Evolutionary conservation across 2,329 filamentous ascomycete species (phyloP).

Genomic region (Botrytis fabae): DNA sequence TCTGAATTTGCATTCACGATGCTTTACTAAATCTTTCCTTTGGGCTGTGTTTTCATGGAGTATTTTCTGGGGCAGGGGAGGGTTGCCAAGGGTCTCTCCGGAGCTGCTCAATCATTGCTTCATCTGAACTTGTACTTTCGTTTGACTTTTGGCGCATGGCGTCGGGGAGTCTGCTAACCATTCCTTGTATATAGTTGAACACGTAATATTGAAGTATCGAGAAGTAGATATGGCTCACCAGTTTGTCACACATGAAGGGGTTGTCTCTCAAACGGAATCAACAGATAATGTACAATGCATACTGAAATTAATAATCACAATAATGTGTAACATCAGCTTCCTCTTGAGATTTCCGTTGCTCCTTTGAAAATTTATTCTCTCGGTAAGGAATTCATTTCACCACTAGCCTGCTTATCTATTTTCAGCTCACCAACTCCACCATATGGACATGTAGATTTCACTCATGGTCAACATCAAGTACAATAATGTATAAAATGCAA

Average conservation of each 20-base stretch:
- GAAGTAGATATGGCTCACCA: neutral
- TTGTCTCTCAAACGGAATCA: neutral
- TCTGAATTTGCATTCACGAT: accelerated
- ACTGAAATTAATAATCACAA: neutral
- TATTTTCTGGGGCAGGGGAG: neutral
- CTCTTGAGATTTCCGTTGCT: neutral
- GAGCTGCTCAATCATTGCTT: too few species aligned
- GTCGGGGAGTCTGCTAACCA: neutral
- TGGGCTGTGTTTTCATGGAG: neutral
- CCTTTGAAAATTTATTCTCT: too few species aligned
- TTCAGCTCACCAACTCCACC: neutral
- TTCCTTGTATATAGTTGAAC: neutral
- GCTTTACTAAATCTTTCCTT: neutral
- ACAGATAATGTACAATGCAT: neutral
- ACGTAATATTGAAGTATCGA: neutral
- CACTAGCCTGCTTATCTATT: neutral
- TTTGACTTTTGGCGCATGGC: neutral
- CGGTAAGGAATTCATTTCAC: neutral
- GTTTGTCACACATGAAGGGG: neutral
- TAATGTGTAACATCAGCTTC: neutral
- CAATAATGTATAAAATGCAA: neutral
- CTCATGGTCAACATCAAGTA: neutral
- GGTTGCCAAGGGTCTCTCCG: too few species aligned
- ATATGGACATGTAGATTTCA: neutral
- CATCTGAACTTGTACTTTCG: too few species aligned